Evolutionary conservation across 768 basidiomycete genomes (phyloP), one percentile per base, ranked within the genome.

Genomic region (Leucosporidium yakuticum): DNA sequence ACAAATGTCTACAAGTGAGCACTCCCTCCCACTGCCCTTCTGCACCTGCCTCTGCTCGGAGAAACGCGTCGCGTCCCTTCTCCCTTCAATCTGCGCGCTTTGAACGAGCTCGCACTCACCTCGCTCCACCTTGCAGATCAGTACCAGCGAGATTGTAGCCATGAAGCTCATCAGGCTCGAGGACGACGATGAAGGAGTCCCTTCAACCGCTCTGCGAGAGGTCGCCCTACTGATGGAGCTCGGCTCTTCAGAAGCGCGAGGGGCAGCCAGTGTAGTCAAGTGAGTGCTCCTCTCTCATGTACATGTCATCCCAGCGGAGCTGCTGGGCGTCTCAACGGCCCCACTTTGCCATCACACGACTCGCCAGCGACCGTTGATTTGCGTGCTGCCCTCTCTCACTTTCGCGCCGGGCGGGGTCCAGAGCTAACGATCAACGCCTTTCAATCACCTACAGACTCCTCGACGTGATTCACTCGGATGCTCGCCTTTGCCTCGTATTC

Each of bases 131-230:
- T 21, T 21, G 7, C 7, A 54, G 25, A 54, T 86, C 69, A 83
- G 80, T 50, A 88, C 84, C 9, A 88, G 88, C 77, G 79, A 85
- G 71, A 86, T 96, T 74, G 94, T 97, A 60, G 95, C 95, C 27
- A 83, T 97, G 74, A 98, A 98, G 85, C 97, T 97, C 83, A 97
- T 98, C 77, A 83, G 95, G 48, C 85, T 98, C 32, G 95, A 97
- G 78, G 92, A 92, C 80, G 95, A 98, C 77, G 95, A 98, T 76
- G 95, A 98, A 79, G 95, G 95, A 56, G 94, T 98, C 23, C 95
- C 95, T 15, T 91, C 89, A 72, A 98, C 95, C 8, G 93, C 93
- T 65, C 93, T 98, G 76, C 86, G 95, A 60, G 95, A 98, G 82
- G 97, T 98, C 79, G 92, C 90, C 82, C 80, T 98, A 70, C 80